Base-by-base conservation (phyloP, 306 rosid species). In the Trifolium dubium region DNA sequence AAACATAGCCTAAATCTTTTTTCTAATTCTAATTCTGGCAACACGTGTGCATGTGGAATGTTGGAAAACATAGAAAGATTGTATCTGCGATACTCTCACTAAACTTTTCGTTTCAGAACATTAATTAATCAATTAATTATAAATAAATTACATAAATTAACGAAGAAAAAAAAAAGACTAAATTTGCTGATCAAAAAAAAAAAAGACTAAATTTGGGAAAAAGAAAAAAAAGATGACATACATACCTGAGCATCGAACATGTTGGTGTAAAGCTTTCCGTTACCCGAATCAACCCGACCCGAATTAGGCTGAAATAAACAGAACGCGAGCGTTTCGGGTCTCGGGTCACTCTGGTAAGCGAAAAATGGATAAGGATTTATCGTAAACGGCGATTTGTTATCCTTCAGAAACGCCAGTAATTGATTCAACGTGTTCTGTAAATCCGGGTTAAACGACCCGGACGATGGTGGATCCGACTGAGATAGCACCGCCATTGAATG, bases 221-320 rank as follows among this genome's bases (percentile, higher is more conserved):
- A 3, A 9, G 9, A 39, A 10, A 5, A n/a, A 29, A 60, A 69
- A 55, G 5, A 6, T 64, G 8, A 71, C 73, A 50, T 12, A 71
- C 73, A 50, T 12, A 94, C 99, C 95, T 92, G 97, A 49, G 99
- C 96, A 44, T 94, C 96, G 75, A 94, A 94, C 99, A 94, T 92
- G 77, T 94, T 94, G 75, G 85, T 83, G 83, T 94, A 94, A 43
- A 88, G 91, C 40, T 88, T 82, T 1, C 96, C 95, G 8, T 77
- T 87, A 15, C 88, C 92, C 29, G 95, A 81, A 76, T 94, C 96
- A 47, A 86, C 85, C 31, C 97, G 96, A 3, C 99, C 96, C 75
- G 96, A 83, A 73, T 92, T 94, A 0, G 92, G 93, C 30, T 89
- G 88, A 76, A 94, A 94, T 65, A 94, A 32, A 39, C 99, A 94